Evolutionary conservation across 2,329 filamentous ascomycete genomes (phyloP), one percentile per base, ranked within the genome.

Genomic region (Aspergillus thermomutatus): DNA sequence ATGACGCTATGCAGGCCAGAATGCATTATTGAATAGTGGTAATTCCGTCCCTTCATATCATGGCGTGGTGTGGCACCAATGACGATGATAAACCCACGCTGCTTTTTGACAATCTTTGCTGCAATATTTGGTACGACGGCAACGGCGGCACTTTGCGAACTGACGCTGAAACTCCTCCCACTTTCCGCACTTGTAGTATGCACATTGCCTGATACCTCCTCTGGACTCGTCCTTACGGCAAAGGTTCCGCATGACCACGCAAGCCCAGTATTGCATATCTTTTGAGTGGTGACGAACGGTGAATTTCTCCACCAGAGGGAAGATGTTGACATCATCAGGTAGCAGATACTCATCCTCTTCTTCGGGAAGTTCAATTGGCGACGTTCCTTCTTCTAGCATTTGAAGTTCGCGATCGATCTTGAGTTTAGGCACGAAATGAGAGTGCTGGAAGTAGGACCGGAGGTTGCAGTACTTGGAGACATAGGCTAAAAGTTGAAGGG

Each of bases 41-140:
- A 64, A 60, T 60, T 64, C 64, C 62, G 58, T 66, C 59, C 60
- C 56, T 57, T 70, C 61, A 61, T 65, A 65, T 72, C 66, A 73
- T 59, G 72, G 71, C 41, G 72, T 69, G 49, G 67, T 76, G 65
- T 83, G 82, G 73, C 94, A 99, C 94, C 94, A 99, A 77, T 97
- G 95, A 59, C 94, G 87, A 73, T 99, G 94, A 76, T 92, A 97
- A 27, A 94, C 92, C 94, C 94, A 99, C 9, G 94, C 95, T 66
- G 91, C 95, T 81, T 97, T 97, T 78, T 99, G 94, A 77, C 94
- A 99, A 75, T 99, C 94, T 77, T 99, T 99, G 83, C 92, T 97
- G 86, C 94, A 99, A 79, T 97, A 97, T 76, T 99, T 99, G 60
- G 94, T 99, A 63, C 94, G 87, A 66, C 94, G 87, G 78, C 94